Percentiles rank a stretch among this genome's conserved stretches.
Conservation (phyloP, 139 green algal genomes). For the Chlamydomonas sphaeroides region DNA sequence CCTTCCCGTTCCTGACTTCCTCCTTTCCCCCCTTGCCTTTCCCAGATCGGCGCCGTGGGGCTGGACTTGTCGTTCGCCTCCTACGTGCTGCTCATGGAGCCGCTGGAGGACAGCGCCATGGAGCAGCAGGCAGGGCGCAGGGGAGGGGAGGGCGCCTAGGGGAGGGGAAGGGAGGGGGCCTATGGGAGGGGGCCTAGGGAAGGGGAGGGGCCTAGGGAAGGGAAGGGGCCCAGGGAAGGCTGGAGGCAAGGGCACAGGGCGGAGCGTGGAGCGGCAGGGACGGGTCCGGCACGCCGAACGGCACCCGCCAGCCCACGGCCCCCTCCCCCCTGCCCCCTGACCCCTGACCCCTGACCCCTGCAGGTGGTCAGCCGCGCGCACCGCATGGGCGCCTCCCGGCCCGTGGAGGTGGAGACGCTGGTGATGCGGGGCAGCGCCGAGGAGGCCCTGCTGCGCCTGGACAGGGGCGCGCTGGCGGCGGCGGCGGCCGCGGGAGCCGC, state of each 20-base stretch:
- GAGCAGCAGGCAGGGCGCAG: conserved; percentile 70
- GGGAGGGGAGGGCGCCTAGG: not conserved
- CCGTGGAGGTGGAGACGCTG: conserved; percentile 84
- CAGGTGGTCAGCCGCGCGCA: conserved; percentile 87
- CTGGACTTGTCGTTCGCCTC: conserved; percentile 92
- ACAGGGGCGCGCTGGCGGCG: not conserved
- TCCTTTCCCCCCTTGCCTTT: not conserved
- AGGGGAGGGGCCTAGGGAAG: no score
- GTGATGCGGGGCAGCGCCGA: conserved; percentile 85
- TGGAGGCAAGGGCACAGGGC: no score
- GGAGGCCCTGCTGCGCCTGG: conserved; percentile 68
- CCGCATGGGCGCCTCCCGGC: conserved; percentile 84
- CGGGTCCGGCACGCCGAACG: not conserved
- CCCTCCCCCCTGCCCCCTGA: not conserved
- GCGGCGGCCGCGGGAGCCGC: not conserved
- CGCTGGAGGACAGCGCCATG: conserved; percentile 80
- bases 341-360: not conserved
- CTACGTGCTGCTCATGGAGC: conserved; percentile 96
- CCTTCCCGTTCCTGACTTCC: not conserved
- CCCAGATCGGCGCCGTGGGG: conserved; percentile 71
- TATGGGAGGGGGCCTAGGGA: no score
- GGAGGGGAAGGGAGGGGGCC: not conserved
- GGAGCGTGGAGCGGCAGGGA: no score
- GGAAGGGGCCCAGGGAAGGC: no score
- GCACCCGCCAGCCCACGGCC: not conserved